Evolutionary conservation across 1,284 basidiomycete species (phyloP).

Genomic region (Stereum hirsutum): DNA sequence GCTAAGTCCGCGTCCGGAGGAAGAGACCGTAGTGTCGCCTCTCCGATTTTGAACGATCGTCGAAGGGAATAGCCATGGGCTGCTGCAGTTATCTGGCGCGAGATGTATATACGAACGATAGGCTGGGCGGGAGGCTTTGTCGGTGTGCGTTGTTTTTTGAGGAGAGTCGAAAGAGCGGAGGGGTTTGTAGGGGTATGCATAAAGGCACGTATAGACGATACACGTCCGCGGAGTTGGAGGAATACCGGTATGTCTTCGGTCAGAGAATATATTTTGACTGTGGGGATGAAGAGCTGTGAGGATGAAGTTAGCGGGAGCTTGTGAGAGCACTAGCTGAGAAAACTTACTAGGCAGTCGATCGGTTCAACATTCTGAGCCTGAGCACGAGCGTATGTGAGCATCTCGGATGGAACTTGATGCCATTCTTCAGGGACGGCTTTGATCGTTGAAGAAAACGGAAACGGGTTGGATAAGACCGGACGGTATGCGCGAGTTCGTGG

Average conservation of each 20-base stretch:
- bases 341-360: slow-evolving; percentile 41
- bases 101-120: slow-evolving; percentile 29
- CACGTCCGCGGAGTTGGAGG: slow-evolving; percentile 42
- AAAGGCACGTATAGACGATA: slow-evolving; percentile 32
- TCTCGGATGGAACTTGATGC: slow-evolving; percentile 37
- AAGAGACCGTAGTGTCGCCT: slow-evolving; percentile 29
- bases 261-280: slow-evolving; percentile 40
- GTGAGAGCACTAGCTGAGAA: too few species aligned
- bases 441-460: slow-evolving; percentile 36
- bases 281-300: slow-evolving; percentile 41
- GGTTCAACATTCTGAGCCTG: slow-evolving; percentile 23
- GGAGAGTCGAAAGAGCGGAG: slow-evolving; percentile 7
- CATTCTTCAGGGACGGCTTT: slow-evolving; percentile 56
- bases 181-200: slow-evolving; percentile 16
- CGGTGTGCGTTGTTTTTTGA: slow-evolving; percentile 1
- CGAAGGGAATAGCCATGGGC: slow-evolving; percentile 22
- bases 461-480: slow-evolving; percentile 23
- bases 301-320: neutral
- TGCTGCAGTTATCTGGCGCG: slow-evolving; percentile 29
- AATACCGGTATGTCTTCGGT: slow-evolving; percentile 51
- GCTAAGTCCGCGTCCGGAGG: slow-evolving; percentile 21
- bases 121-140: slow-evolving; percentile 14
- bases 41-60: slow-evolving; percentile 26
- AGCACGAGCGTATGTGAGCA: slow-evolving; percentile 26
- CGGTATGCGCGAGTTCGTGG: slow-evolving; percentile 45